Base-by-base conservation (phyloP, 176 grass and related monocot genomes). In the Pontederia crassipes region DNA sequence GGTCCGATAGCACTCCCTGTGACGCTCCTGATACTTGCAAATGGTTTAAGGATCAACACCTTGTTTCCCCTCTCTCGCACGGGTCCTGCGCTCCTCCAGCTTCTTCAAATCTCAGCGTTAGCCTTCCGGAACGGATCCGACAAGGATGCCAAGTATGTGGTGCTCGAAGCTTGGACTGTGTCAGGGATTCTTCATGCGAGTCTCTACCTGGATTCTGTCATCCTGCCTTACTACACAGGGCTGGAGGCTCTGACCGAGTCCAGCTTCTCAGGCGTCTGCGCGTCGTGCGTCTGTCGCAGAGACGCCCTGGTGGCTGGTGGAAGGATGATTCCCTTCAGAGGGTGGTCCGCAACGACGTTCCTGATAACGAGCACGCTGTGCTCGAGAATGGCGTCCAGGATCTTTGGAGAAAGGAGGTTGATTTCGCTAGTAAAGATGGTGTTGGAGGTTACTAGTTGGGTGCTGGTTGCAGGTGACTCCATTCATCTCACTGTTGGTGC, bases 171-270 rank as follows among this genome's bases (percentile, higher is more conserved):
- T 5, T 92, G 88, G 32, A 98, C 88, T 1, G 94, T 93, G 6
- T 98, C 94, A 1, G 94, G 94, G 4, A 89, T 93, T 75, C 82
- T 98, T 24, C 94, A 98, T 27, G 94, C 94, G 0, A 93, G 94
- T 72, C 71, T 83, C 0, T 88, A 86, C 63, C 74, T 98, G 72
- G 85, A 98, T 71, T 79, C 82, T 35, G 54, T 98, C 17, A 81
- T 98, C 78, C 72, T 98, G 18, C 94, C 88, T 4, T 89, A 98
- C 74, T 98, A 98, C 80, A 98, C 94, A 8, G 94, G 94, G n/a
- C 20, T 93, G 52, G 94, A 98, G 47, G 88, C 88, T 57, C 69
- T 92, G 55, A 81, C 66, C 11, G 74, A 73, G 65, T 98, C 94
- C 4, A 79, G 56, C 10, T 85, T 89, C 63, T 98, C 94, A 15